Base-by-base conservation (phyloP, 768 basidiomycete species). In the Lenzites betulinus region DNA sequence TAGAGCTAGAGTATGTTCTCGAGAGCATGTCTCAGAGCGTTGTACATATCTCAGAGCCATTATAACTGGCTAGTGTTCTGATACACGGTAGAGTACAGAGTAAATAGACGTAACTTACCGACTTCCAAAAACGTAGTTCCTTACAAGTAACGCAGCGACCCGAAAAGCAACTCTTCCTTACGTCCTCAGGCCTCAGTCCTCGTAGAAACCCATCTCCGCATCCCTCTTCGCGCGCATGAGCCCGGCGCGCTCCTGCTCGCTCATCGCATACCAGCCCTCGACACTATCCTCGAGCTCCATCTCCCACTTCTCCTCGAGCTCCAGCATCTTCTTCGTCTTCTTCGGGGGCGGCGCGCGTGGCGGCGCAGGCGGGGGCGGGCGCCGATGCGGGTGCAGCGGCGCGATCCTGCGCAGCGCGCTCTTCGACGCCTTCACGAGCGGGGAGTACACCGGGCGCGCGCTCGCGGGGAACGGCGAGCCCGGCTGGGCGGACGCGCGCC, bases 251-350 rank as follows among this genome's bases (percentile, higher is more conserved):
- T 83, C 78, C 50, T 66, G 68, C 43, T 74, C 69, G 3, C 67
- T 48, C 53, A 75, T 57, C 26, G 65, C 66, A 48, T 62, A 72
- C 75, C 88, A 83, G 18, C 89, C 90, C 12, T 89, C 89, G 3
- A 89, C 76, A 43, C 78, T 84, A 63, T 92, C 90, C 25, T 88
- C 78, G 58, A 92, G 73, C 74, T 93, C 90, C 71, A 89, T 84
- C 69, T 92, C 90, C 82, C 91, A 91, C 67, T 80, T 82, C 71
- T 92, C 90, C 73, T 92, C 90, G 67, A 82, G 73, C 67, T 86
- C 83, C 23, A 89, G 73, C 73, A 90, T 84, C 70, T 92, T 92
- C 78, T 91, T 91, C 52, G 84, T 86, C 77, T 92, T 92, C 75
- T 86, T 89, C 63, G 80, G 83, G 46, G 86, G 85, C 5, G 89